Evolutionary conservation across 805 yeast species (phyloP), one percentile per base, ranked within the genome.

Genomic region (Candida piceae): DNA sequence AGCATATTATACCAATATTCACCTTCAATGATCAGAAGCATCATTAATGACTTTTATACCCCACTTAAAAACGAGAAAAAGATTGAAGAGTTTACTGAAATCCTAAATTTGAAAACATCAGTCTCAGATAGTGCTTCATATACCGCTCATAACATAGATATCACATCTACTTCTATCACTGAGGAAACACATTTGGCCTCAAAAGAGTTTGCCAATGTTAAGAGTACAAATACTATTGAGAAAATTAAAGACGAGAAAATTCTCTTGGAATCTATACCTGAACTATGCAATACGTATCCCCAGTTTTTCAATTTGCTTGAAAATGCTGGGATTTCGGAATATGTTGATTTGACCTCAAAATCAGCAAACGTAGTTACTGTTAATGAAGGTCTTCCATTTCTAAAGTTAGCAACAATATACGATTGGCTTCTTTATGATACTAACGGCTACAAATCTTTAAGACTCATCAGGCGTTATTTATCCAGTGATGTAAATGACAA

Each of bases 1-100:
- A n/a, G n/a, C 4, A 20, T 39, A 7, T 4, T 29, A 4, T 15
- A 16, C 17, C 36, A 39, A 15, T 35, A 35, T 11, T 12, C 40
- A 1, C 15, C 10, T 16, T 10, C 5, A 10, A 5, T 28, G 31
- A 10, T 28, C 16, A 10, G 9, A 16, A 16, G n/a, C 11, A 28
- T 39, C 11, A 24, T 39, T 9, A 35, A 35, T 23, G 11, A 12
- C 19, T 3, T 25, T 16, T 35, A 39, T 13, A 8, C 27, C 9
- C 34, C 32, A 16, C 21, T 35, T 11, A 15, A 25, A 5, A 39
- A 39, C 23, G 16, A 3, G 2, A 11, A 7, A 4, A 40, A 32
- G 30, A 29, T 32, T 16, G 22, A 24, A 8, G 43, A 40, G 21
- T 40, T 18, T 21, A 28, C 27, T 10, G 12, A 22, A 5, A 21